Conservation (phyloP, 2,329 filamentous ascomycete species). For the Colletotrichum tropicale region DNA sequence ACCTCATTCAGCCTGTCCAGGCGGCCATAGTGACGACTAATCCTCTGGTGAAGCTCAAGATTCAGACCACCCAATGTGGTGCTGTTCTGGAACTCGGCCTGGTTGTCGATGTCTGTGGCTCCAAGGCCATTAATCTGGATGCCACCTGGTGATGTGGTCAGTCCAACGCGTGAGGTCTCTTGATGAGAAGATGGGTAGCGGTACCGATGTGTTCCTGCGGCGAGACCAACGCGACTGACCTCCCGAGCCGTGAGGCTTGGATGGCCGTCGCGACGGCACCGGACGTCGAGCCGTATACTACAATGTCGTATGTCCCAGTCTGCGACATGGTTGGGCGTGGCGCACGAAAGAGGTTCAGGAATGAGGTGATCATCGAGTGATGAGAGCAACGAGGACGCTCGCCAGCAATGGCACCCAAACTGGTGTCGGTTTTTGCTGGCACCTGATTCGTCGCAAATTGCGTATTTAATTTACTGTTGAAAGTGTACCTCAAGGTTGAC, state of each 20-base stretch:
- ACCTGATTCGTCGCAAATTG: not conserved
- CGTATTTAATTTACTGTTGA: fast-evolving
- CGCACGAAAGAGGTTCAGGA: not conserved
- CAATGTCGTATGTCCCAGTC: not conserved
- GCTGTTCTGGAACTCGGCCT: not conserved
- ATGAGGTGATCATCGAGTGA: not conserved
- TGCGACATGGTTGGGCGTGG: not conserved
- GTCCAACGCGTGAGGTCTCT: not conserved
- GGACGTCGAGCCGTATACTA: not conserved
- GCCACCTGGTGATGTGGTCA: not conserved
- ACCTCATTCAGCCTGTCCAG: constrained; percentile 19
- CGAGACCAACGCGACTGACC: not conserved
- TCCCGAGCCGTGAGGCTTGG: not conserved
- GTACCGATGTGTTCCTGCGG: not conserved
- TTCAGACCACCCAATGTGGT: not conserved
- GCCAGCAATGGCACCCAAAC: not conserved
- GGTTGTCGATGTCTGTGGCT: not conserved
- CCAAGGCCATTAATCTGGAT: not conserved
- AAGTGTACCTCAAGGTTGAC: not conserved
- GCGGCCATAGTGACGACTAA: constrained; percentile 22
- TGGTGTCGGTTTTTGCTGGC: not conserved
- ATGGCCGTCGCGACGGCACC: not conserved
- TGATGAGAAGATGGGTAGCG: fast-evolving
- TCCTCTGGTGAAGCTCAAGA: constrained; percentile 23
- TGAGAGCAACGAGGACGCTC: not conserved